Evolutionary conservation across 2,329 filamentous ascomycete genomes (phyloP), one percentile per base, ranked within the genome.

Genomic region (Coleophoma cylindrospora): DNA sequence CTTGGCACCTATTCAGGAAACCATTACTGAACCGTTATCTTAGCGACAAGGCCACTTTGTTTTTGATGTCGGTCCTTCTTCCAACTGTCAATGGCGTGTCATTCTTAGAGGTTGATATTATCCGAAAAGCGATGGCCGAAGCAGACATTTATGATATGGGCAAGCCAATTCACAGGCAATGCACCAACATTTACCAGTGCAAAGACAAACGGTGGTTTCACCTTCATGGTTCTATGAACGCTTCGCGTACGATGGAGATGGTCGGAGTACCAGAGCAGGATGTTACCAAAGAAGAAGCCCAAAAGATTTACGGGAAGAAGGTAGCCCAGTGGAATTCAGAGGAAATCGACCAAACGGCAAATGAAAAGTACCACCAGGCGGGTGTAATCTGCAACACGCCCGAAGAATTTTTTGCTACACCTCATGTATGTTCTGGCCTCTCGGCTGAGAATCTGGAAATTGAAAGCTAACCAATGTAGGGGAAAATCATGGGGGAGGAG

Each of bases 331-430:
- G 21, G n/a, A 19, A 49, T 34, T 13, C 19, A 15, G 32, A 36
- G 11, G 34, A 40, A 10, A 15, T 50, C 15, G 33, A 50, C 9
- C 32, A 15, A 6, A 14, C 15, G 4, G 22, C 36, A 11, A 40
- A 33, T 32, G 49, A 51, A 11, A 37, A 43, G 14, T 40, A 9
- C 32, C 19, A 17, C 14, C 49, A 51, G 19, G 49, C 49, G 13
- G 49, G 49, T 4, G 43, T 38, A 11, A 40, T 51, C 19, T 48
- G 45, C 37, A 34, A 43, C 15, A 36, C 49, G 1, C 34, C 36
- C 13, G 34, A 50, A 3, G 43, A 50, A 17, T 50, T 47, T 34
- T n/a, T 15, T 8, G 22, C 38, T 14, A 40, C 10, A 10, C 12
- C n/a, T 10, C 43, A 46, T 4, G 48, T 27, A 27, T 27, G 27